These are phyloP conservation scores for Coprinopsis sp. DNA, from an alignment of 768 basidiomycete species.

Conservation along the genomic window DNA sequence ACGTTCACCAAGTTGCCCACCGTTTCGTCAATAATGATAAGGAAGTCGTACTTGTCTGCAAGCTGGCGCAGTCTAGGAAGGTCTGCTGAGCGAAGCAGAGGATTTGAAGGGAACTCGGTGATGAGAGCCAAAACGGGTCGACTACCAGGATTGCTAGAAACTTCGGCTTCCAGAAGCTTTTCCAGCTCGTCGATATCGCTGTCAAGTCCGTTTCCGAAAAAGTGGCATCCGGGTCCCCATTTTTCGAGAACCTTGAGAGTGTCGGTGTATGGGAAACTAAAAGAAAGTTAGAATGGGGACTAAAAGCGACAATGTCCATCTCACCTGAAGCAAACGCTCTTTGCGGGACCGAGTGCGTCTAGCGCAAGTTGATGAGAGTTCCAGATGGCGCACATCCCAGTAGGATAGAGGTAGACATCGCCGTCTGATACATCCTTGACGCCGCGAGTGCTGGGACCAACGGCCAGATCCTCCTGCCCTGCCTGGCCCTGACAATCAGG, in stretches of 20 bases:
- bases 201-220: constrained; percentile 78
- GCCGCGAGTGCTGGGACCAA: constrained; percentile 66
- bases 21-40: constrained; percentile 90
- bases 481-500: constrained; percentile 34
- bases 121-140: constrained; percentile 78
- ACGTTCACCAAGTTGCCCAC: constrained; percentile 95
- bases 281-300: background rate
- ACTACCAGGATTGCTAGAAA: constrained; percentile 30
- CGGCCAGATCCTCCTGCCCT: constrained; percentile 39
- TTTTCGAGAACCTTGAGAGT: constrained; percentile 92
- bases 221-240: constrained; percentile 93
- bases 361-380: constrained; percentile 73
- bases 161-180: constrained; percentile 47
- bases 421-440: constrained; percentile 69
- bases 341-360: constrained; percentile 49
- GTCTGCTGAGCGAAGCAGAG: constrained; percentile 82
- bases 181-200: constrained; percentile 73
- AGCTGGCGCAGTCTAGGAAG: constrained; percentile 67
- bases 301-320: constrained; percentile 19
- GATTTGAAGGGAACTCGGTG: constrained; percentile 95
- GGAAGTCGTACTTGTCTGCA: constrained; percentile 85
- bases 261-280: constrained; percentile 91
- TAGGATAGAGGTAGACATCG: constrained; percentile 84
- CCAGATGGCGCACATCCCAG: constrained; percentile 96
- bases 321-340: constrained; percentile 94